A percentile compares a stretch with the other conserved stretches of the same genome.
phyloP scores from a whole-genome alignment of 257 asterid species.

The Plantago ovata region DNA sequence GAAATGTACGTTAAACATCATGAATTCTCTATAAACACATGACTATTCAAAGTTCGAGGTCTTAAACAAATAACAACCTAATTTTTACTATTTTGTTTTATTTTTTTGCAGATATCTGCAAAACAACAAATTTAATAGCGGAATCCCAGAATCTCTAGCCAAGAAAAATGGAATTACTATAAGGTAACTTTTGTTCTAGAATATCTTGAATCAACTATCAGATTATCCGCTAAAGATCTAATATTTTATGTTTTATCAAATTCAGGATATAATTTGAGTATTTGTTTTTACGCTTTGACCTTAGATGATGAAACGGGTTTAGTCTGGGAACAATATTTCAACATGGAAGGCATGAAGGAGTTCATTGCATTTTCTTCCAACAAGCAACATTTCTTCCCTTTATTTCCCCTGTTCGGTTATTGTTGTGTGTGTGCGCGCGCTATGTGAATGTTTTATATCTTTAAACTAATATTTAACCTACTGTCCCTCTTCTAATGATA shows the following conservation, averaged over 20 bases:
- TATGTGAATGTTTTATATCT: too few species aligned
- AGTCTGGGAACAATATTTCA: too few species aligned
- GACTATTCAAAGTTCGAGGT: neutral
- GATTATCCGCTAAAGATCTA: neutral
- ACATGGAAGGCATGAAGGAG: too few species aligned
- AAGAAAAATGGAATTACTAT: conserved; percentile 36
- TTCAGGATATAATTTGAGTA: neutral
- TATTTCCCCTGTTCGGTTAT: too few species aligned
- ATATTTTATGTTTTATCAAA: neutral
- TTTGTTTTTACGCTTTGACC: too few species aligned
- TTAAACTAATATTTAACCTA: too few species aligned
- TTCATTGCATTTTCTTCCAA: too few species aligned
- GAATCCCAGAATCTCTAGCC: conserved; percentile 42
- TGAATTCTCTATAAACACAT: neutral
- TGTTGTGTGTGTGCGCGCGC: too few species aligned
- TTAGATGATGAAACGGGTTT: too few species aligned
- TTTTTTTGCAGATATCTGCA: conserved; percentile 60
- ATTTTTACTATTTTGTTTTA: too few species aligned
- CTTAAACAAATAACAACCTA: neutral
- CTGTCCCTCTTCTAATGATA: too few species aligned
- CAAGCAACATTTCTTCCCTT: too few species aligned
- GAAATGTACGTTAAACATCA: conserved; percentile 47
- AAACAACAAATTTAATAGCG: conserved; percentile 52
- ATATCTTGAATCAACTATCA: neutral
- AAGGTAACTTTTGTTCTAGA: conserved; percentile 31